Percentiles rank a stretch among this genome's conserved stretches.
These are phyloP conservation scores for Terfezia boudieri DNA, from an alignment of 495 filamentous ascomycete species.

Conservation along the genomic window DNA sequence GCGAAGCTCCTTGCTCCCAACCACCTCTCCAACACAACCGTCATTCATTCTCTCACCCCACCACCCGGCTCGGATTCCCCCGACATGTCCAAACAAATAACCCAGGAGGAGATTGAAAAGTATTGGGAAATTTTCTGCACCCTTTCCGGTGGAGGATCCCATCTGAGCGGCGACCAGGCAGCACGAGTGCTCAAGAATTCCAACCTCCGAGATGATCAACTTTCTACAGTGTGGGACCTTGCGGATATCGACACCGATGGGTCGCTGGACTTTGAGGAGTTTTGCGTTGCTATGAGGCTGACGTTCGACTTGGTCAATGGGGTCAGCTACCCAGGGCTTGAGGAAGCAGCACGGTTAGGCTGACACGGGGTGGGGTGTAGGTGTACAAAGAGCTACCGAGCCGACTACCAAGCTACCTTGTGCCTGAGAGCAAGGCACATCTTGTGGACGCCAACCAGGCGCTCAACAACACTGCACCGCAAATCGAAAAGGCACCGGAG, in stretches of 20 bases:
- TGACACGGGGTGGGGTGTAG: background rate
- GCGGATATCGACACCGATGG: slow-evolving; percentile 93
- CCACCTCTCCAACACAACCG: too few species aligned
- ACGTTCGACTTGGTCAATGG: slow-evolving; percentile 95
- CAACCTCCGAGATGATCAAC: slow-evolving; percentile 75
- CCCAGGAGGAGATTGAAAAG: slow-evolving; percentile 85
- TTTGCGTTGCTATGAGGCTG: slow-evolving; percentile 93
- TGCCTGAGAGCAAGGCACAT: slow-evolving; percentile 90
- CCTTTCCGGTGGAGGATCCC: slow-evolving; percentile 57
- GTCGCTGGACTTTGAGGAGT: slow-evolving; percentile 95
- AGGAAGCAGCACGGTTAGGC: background rate
- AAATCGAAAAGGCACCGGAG: slow-evolving; percentile 56
- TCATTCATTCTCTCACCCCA: too few species aligned
- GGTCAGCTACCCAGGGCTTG: slow-evolving; percentile 26
- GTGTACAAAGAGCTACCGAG: slow-evolving; percentile 53
- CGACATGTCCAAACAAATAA: slow-evolving; percentile 58
- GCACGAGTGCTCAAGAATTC: slow-evolving; percentile 91
- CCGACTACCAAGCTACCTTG: slow-evolving; percentile 77
- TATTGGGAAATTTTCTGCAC: slow-evolving; percentile 98
- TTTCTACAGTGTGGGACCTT: slow-evolving; percentile 92
- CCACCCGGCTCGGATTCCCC: too few species aligned
- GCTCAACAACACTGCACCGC: slow-evolving; percentile 45
- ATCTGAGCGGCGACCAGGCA: slow-evolving; percentile 73
- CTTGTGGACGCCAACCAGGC: slow-evolving; percentile 77
- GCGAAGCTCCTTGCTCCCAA: too few species aligned